phyloP scores from a whole-genome alignment of 1,284 basidiomycete genomes.

The Tetrapyrgos nigripes region DNA sequence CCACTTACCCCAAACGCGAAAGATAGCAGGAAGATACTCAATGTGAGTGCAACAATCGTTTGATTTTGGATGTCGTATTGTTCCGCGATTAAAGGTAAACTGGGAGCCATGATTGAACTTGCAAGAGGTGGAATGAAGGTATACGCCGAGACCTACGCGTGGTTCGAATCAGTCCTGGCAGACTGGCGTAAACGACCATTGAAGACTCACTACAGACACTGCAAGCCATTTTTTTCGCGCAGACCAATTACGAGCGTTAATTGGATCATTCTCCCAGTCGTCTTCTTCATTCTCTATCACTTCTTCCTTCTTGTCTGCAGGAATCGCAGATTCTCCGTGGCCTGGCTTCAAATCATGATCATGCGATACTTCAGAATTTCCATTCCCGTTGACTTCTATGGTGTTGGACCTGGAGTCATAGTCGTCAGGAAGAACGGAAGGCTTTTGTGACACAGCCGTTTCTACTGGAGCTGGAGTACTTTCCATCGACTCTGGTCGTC shows the following conservation, averaged over 20 bases:
- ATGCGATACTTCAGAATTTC: neutral
- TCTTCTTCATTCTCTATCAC: constrained; percentile 13
- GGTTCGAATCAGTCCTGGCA: neutral
- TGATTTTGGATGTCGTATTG: constrained; percentile 66
- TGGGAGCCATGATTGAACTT: constrained; percentile 85
- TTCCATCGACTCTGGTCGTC: neutral
- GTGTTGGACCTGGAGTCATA: too few relatives aligned
- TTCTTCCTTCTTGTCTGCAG: constrained; percentile 8
- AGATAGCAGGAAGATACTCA: constrained; percentile 79
- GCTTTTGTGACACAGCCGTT: neutral
- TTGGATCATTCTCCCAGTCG: constrained; percentile 17
- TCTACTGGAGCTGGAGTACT: neutral
- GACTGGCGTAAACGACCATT: neutral
- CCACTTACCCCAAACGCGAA: constrained; percentile 66
- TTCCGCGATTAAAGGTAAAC: constrained; percentile 64
- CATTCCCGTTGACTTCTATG: too few relatives aligned
- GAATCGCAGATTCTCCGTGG: constrained; percentile 9
- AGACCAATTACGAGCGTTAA: constrained; percentile 19
- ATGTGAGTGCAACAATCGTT: constrained; percentile 67
- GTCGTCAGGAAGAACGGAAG: too few relatives aligned
- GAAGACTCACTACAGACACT: constrained; percentile 12
- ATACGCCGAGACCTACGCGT: constrained; percentile 9
- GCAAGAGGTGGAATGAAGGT: constrained; percentile 52
- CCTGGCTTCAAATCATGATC: too few relatives aligned
- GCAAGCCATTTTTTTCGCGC: constrained; percentile 15